Percentiles rank a stretch among this genome's conserved stretches.
Evolutionary conservation across 768 basidiomycete species (phyloP).

Genomic region (Pholiota molesta): DNA sequence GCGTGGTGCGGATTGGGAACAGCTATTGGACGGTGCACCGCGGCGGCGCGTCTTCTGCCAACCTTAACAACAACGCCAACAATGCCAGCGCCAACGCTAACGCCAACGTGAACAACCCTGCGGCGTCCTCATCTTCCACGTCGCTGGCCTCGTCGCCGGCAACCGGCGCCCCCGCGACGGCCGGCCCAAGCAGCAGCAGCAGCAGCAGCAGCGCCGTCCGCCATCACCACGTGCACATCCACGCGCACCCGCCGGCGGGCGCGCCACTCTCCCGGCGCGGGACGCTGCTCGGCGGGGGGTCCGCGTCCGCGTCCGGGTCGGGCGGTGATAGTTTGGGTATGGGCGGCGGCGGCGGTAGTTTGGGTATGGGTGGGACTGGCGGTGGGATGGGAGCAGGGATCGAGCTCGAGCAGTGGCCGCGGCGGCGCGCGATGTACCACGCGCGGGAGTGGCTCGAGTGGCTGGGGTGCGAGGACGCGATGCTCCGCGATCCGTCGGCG

Average conservation of each 20-base stretch:
- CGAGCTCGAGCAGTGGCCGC: constrained; percentile 61
- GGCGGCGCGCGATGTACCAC: constrained; percentile 52
- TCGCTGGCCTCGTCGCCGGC: neutral
- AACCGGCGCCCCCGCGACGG: no score
- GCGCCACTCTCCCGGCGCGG: neutral
- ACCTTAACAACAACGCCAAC: no score
- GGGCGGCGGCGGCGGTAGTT: no score
- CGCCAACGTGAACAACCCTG: no score
- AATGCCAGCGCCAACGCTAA: constrained; percentile 6
- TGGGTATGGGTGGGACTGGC: no score
- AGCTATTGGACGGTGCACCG: constrained; percentile 55
- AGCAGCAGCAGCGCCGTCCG: no score
- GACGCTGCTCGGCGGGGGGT: neutral
- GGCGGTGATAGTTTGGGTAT: no score
- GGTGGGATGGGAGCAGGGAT: constrained; percentile 11
- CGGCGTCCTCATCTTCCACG: neutral
- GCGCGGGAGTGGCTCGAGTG: constrained; percentile 67
- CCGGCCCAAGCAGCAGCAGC: neutral
- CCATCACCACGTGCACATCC: neutral
- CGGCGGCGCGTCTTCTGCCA: neutral
- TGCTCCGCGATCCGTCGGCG: constrained; percentile 28
- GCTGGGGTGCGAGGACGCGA: constrained; percentile 62
- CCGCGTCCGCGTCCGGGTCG: neutral
- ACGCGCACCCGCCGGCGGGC: neutral
- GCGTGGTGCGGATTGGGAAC: constrained; percentile 56